Percentiles rank a stretch among this genome's conserved stretches.
Conservation (phyloP, 331 rosid species). For the Rhamnella rubrinervis region DNA sequence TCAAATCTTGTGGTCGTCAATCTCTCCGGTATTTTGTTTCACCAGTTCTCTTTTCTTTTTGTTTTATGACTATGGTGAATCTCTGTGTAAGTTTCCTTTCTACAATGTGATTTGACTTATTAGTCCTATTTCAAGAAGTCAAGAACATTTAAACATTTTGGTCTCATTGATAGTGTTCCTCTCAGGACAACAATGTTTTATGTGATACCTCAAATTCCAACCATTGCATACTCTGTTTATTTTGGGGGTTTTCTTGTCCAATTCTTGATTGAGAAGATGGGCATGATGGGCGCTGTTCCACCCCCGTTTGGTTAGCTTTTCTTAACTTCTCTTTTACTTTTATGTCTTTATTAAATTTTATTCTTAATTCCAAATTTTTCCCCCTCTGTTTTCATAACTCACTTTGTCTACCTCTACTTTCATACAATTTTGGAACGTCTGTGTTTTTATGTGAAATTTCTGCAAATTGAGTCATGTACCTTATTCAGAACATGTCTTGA, state of each 20-base stretch:
- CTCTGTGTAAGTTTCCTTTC: background rate
- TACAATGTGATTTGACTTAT: conserved; percentile 1
- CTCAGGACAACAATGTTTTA: conserved; percentile 74
- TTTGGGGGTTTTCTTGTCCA: conserved; percentile 88
- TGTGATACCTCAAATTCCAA: conserved; percentile 77
- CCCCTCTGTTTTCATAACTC: too few relatives aligned
- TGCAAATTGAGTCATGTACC: too few relatives aligned
- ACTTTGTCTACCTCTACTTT: too few relatives aligned
- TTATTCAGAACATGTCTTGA: too few relatives aligned
- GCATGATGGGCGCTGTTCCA: conserved; percentile 98
- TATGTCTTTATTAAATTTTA: background rate
- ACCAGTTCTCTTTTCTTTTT: background rate
- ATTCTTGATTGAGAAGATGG: conserved; percentile 94
- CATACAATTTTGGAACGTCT: too few relatives aligned
- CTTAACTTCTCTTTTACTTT: conserved; percentile 13
- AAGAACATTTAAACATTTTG: background rate
- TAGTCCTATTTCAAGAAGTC: conserved; percentile 3
- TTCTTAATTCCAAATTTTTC: too few relatives aligned
- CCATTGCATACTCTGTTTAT: conserved; percentile 72
- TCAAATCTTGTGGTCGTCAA: conserved; percentile 54
- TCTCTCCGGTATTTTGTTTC: conserved; percentile 62
- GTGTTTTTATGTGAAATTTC: too few relatives aligned
- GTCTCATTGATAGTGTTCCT: conserved; percentile 23
- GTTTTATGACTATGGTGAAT: background rate
- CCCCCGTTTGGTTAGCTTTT: conserved; percentile 79